Evolutionary conservation across 495 filamentous ascomycete genomes (phyloP).

Genomic region (Penicillium desertorum): DNA sequence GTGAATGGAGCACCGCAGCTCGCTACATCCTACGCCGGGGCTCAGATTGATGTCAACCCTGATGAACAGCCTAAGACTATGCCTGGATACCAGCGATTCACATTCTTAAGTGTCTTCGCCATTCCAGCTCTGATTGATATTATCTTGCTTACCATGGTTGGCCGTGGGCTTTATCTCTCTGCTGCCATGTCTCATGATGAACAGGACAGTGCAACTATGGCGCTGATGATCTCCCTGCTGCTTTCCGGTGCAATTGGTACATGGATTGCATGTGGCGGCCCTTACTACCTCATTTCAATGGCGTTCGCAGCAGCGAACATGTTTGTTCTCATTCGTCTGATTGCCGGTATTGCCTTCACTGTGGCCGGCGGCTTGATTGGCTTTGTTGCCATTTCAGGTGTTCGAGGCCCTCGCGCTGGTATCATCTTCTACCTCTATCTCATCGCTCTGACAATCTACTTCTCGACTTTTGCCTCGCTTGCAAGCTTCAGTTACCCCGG

Average conservation of each 20-base stretch:
- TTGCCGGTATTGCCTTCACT: conserved; percentile 58
- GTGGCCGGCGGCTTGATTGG: conserved; percentile 48
- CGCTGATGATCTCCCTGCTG: conserved; percentile 57
- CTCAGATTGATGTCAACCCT: conserved; percentile 57
- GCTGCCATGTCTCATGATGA: conserved; percentile 52
- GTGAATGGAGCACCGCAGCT: conserved; percentile 50
- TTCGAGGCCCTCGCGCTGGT: conserved; percentile 39
- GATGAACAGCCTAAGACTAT: conserved; percentile 44
- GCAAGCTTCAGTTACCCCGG: conserved; percentile 59
- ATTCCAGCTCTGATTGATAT: conserved; percentile 62
- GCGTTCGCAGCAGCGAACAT: conserved; percentile 61
- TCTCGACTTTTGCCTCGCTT: conserved; percentile 50
- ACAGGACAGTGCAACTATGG: conserved; percentile 53
- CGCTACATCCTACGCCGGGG: conserved; percentile 53
- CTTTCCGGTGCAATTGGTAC: conserved; percentile 58
- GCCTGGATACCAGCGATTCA: conserved; percentile 53
- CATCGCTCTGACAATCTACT: conserved; percentile 50
- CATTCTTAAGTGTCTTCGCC: conserved; percentile 60
- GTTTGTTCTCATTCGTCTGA: conserved; percentile 57
- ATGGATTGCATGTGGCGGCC: conserved; percentile 58
- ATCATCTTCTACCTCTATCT: conserved; percentile 54
- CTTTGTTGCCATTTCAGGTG: conserved; percentile 47
- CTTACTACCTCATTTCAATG: conserved; percentile 60
- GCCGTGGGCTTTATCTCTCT: conserved; percentile 58
- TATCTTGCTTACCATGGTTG: conserved; percentile 54